A percentile compares a stretch with the other conserved stretches of the same genome.
phyloP scores from a whole-genome alignment of 2,329 filamentous ascomycete genomes.

The Aspergillaceae sp. region DNA sequence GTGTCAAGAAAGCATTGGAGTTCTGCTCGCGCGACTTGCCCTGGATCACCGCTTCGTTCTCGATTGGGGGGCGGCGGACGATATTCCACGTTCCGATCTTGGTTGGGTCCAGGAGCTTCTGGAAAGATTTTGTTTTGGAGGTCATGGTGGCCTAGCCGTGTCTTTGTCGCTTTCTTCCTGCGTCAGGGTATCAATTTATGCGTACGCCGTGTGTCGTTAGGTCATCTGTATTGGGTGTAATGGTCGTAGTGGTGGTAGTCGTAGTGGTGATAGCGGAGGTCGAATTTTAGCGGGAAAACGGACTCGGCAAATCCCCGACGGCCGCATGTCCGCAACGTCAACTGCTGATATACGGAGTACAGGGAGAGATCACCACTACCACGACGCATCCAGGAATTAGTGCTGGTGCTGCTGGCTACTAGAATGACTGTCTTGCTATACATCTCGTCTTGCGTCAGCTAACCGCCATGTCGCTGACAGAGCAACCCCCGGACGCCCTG shows the following conservation, averaged over 20 bases:
- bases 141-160: slow-evolving; percentile 27
- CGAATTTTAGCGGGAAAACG: slow-evolving; percentile 24
- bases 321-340: not conserved
- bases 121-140: slow-evolving; percentile 20
- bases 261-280: slow-evolving; percentile 10
- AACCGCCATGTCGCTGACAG: slow-evolving; percentile 14
- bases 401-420: not conserved
- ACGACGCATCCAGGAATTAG: not conserved
- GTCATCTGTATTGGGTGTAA: not conserved
- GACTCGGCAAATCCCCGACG: slow-evolving; percentile 10
- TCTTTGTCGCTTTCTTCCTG: slow-evolving; percentile 1
- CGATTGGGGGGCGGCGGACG: slow-evolving; percentile 28
- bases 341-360: not conserved
- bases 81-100: slow-evolving; percentile 31
- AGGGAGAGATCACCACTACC: not conserved
- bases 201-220: not conserved
- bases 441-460: slow-evolving; percentile 4
- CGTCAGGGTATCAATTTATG: too few relatives aligned
- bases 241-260: slow-evolving; percentile 4
- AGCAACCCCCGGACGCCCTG: slow-evolving; percentile 9
- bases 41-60: slow-evolving; percentile 31
- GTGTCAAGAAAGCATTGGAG: slow-evolving; percentile 37
- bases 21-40: slow-evolving; percentile 29
- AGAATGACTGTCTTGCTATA: slow-evolving; percentile 11
- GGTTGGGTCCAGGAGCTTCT: slow-evolving; percentile 33